Base-by-base conservation (phyloP, 441 rosid species). In the Aquilaria agallochum region DNA sequence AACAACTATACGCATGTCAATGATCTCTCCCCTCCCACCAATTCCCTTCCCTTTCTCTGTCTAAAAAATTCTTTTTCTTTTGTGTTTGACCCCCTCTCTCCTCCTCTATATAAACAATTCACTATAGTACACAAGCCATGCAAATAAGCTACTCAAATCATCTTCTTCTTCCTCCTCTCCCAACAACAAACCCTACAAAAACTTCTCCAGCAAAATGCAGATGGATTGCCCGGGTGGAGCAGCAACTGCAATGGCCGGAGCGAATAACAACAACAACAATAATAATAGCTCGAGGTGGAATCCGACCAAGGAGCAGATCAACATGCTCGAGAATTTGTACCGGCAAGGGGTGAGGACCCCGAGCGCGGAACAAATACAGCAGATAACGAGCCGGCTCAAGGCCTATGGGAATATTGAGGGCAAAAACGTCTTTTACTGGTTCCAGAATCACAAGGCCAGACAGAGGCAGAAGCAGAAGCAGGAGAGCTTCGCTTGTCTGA, bases 381-480 rank as follows among this genome's bases (percentile, higher is more conserved):
- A 87, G 58, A 94, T 94, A 59, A 86, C 97, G 3, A 63, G 60
- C 20, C 80, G 85, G 64, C 95, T 94, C 20, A 83, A 79, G 32
- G 88, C 74, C 2, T 82, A 65, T 58, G 99, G 99, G 20, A 85
- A 83, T 62, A 94, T 90, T 36, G 98, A 94, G 75, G 98, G 97
- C 12, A 94, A 94, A 75, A 94, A 94, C 68, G 96, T 94, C 44
- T 94, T 94, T 52, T 94, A 94, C 58, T 94, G 99, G 99, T 94
- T 94, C 58, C 99, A 94, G 64, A 94, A 93, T 76, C 99, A 91
- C 15, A 94, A 91, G 75, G 99, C 99, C 31, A 80, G 99, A 51
- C 97, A 85, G 65, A 80, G 97, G 51, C 98, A 89, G 79, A 91
- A 89, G 73, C 94, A 84, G 76, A 91, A 86, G 71, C 95, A 89